Evolutionary conservation across 768 basidiomycete genomes (phyloP).

Genomic region (Leucosporidium scottii): DNA sequence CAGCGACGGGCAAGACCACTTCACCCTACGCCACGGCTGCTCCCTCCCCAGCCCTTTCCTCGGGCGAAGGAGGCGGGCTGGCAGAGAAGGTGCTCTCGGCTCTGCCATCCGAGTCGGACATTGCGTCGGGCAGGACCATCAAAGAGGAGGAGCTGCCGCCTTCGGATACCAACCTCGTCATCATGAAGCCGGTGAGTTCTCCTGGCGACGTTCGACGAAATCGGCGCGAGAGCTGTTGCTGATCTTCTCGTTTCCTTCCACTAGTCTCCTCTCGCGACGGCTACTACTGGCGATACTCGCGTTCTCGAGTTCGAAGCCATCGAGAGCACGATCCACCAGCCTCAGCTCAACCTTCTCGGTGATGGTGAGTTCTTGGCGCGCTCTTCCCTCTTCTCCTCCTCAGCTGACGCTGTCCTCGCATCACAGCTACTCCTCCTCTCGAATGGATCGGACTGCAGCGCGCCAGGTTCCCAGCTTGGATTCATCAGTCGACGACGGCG

Average conservation of each 20-base stretch:
- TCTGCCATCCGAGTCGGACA: neutral
- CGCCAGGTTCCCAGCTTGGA: slow-evolving; percentile 8
- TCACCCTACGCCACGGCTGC: slow-evolving; percentile 48
- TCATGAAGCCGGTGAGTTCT: slow-evolving; percentile 8
- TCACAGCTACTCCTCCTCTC: slow-evolving; percentile 9
- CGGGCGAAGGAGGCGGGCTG: neutral
- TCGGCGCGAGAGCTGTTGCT: neutral
- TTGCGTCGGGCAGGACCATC: neutral
- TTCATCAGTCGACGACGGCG: slow-evolving; percentile 33
- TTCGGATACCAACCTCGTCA: neutral
- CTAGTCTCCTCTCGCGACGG: neutral
- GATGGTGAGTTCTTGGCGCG: slow-evolving; percentile 9
- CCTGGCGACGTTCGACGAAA: too few relatives aligned
- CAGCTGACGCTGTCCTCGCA: neutral
- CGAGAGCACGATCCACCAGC: slow-evolving; percentile 22
- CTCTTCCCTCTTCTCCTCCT: neutral
- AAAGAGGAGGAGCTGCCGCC: neutral
- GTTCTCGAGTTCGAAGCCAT: slow-evolving; percentile 24
- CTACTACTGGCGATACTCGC: neutral
- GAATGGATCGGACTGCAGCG: slow-evolving; percentile 12
- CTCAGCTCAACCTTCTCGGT: slow-evolving; percentile 23
- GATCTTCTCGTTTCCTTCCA: neutral
- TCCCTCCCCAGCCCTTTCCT: neutral
- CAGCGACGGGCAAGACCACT: slow-evolving; percentile 47
- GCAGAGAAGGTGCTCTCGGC: neutral